Evolutionary conservation across 1,284 basidiomycete genomes (phyloP).

Genomic region (Ustilago hordei): DNA sequence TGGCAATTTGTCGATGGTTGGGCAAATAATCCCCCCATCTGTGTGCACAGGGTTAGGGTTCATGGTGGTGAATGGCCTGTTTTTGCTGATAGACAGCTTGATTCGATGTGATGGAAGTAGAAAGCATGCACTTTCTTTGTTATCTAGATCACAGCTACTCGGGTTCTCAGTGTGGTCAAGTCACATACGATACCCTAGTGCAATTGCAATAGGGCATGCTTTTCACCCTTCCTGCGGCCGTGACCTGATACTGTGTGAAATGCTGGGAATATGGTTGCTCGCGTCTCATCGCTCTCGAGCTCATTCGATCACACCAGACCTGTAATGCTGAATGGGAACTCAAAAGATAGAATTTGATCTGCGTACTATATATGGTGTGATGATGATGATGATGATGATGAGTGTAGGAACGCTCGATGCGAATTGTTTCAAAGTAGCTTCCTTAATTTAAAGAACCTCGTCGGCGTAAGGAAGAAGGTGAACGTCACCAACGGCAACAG

Average conservation of each 20-base stretch:
- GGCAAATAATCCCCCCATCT: constrained; percentile 33
- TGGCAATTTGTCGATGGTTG: constrained; percentile 49
- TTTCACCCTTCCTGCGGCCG: neutral
- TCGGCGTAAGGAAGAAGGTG: constrained; percentile 67
- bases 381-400: neutral
- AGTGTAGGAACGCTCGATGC: neutral
- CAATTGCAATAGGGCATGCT: neutral
- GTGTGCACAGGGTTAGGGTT: constrained; percentile 36
- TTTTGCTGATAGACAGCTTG: constrained; percentile 10
- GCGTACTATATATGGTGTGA: constrained; percentile 10
- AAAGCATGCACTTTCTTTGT: neutral
- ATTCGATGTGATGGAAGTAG: neutral
- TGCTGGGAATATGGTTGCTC: no score
- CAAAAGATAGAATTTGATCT: neutral
- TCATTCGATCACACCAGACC: no score
- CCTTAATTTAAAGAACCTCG: constrained; percentile 57
- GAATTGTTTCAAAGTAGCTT: neutral
- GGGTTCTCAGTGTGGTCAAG: neutral
- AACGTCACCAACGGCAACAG: constrained; percentile 66
- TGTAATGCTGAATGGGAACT: neutral
- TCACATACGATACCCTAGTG: neutral
- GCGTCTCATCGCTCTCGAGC: no score
- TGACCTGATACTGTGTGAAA: no score
- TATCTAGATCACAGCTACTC: neutral
- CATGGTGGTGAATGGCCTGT: constrained; percentile 34